These are phyloP conservation scores for Cercis canadensis DNA, from an alignment of 306 rosid species.

Conservation along the genomic window DNA sequence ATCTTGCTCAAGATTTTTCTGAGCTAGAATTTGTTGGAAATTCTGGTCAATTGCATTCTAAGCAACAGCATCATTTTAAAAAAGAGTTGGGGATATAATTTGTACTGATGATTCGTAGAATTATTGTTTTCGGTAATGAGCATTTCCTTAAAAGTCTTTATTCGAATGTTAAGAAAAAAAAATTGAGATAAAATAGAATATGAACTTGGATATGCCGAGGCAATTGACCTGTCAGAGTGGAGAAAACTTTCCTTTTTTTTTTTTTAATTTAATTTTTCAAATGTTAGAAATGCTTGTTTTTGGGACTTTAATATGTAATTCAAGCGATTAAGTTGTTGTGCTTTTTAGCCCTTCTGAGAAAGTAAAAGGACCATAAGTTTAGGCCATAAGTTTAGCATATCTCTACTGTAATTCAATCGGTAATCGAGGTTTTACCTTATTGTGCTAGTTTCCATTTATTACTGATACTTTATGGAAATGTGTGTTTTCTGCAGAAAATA, in stretches of 20 bases:
- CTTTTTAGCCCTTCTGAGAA: background rate
- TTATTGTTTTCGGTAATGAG: constrained; percentile 6
- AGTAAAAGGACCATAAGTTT: constrained; percentile 12
- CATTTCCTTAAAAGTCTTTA: background rate
- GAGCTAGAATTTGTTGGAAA: constrained; percentile 9
- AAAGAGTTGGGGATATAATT: constrained; percentile 3
- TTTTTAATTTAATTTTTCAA: too few relatives aligned
- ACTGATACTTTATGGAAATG: constrained; percentile 41
- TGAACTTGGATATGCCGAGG: background rate
- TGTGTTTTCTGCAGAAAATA: constrained; percentile 42
- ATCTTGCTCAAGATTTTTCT: constrained; percentile 5
- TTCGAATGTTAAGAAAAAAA: constrained; percentile 20
- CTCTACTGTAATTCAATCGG: background rate
- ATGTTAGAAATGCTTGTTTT: background rate
- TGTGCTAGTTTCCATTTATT: constrained; percentile 24
- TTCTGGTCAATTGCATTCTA: constrained; percentile 24
- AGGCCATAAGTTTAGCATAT: constrained; percentile 23
- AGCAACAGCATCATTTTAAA: background rate
- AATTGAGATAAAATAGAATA: background rate
- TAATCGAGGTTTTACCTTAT: constrained; percentile 10
- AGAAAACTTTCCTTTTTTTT: background rate
- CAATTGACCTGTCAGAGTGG: background rate
- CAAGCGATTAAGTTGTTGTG: background rate
- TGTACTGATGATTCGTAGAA: constrained; percentile 4
- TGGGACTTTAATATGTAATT: constrained; percentile 10